Conservation (phyloP, 345 rosid species). For the Pistacia vera region DNA sequence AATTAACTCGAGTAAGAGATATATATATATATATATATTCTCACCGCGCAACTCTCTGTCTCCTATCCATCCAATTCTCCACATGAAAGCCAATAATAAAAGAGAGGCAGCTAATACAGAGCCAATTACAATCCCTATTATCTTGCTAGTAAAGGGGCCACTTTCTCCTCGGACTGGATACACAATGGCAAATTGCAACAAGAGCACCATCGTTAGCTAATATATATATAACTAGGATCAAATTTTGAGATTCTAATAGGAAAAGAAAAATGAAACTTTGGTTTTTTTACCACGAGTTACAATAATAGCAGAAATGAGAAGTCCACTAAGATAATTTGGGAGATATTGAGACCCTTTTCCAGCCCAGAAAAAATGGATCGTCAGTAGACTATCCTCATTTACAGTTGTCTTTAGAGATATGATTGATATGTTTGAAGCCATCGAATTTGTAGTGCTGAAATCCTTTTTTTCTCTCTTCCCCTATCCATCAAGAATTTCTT, state of each 20-base stretch:
- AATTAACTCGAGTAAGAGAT: no score
- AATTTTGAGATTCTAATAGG: background rate
- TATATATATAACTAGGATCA: background rate
- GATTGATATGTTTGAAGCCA: background rate
- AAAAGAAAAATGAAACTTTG: background rate
- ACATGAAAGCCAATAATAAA: constrained; percentile 16
- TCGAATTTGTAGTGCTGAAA: constrained; percentile 16
- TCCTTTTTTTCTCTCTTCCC: background rate
- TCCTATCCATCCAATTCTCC: constrained; percentile 24
- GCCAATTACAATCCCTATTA: no score
- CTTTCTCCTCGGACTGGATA: background rate
- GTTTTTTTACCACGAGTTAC: constrained; percentile 4
- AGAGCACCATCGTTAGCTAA: no score
- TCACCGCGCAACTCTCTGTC: constrained; percentile 10
- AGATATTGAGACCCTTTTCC: background rate
- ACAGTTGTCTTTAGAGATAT: background rate
- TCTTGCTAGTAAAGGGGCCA: background rate
- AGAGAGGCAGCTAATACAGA: background rate
- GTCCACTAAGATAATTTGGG: constrained; percentile 7
- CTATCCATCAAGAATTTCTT: constrained; percentile 1
- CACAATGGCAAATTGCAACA: no score
- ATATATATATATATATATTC: no score
- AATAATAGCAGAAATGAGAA: constrained; percentile 25
- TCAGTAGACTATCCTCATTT: background rate
- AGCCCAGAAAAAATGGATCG: background rate